phyloP scores from a whole-genome alignment of 805 yeast species.

The Candida palmyrensis region DNA sequence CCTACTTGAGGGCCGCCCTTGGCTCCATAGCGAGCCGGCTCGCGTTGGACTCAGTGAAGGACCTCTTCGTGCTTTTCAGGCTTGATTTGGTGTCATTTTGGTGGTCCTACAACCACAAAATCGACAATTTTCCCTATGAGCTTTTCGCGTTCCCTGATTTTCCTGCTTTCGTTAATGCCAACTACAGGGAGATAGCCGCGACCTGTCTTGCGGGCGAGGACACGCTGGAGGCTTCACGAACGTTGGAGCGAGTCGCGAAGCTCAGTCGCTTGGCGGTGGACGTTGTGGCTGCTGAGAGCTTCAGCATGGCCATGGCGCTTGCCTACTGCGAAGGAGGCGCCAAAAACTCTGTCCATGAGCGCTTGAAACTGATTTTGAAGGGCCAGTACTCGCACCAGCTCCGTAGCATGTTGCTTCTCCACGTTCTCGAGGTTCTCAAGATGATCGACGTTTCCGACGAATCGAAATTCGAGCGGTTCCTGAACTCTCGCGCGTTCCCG shows the following conservation, averaged over 20 bases:
- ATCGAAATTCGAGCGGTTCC: slow-evolving; percentile 1
- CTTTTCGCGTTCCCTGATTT: slow-evolving; percentile 31
- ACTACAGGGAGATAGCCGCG: slow-evolving; percentile 35
- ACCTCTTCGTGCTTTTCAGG: slow-evolving; percentile 25
- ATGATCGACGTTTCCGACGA: slow-evolving; percentile 30
- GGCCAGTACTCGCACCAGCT: slow-evolving; percentile 17
- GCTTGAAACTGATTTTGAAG: slow-evolving; percentile 11
- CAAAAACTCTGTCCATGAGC: slow-evolving; percentile 24
- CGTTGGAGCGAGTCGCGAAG: slow-evolving; percentile 11
- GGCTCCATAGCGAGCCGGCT: slow-evolving; percentile 14
- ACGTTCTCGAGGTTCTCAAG: slow-evolving; percentile 31
- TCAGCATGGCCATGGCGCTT: slow-evolving; percentile 39
- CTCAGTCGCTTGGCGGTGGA: slow-evolving; percentile 9
- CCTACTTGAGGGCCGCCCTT: slow-evolving; percentile 25
- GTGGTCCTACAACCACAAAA: slow-evolving; percentile 27
- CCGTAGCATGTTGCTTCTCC: slow-evolving; percentile 21
- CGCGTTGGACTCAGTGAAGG: slow-evolving; percentile 7
- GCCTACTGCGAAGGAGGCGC: slow-evolving; percentile 37
- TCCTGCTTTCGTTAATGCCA: slow-evolving; percentile 25
- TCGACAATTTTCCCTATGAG: slow-evolving; percentile 35
- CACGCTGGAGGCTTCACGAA: slow-evolving; percentile 7
- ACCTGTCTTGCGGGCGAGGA: slow-evolving; percentile 17
- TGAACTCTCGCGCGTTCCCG: too few species aligned
- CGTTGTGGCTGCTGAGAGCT: slow-evolving; percentile 23
- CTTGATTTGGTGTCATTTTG: slow-evolving; percentile 39